Percentiles rank a stretch among this genome's conserved stretches.
phyloP scores from a whole-genome alignment of 2,329 filamentous ascomycete genomes.

The Aspergillus luchuensis region DNA sequence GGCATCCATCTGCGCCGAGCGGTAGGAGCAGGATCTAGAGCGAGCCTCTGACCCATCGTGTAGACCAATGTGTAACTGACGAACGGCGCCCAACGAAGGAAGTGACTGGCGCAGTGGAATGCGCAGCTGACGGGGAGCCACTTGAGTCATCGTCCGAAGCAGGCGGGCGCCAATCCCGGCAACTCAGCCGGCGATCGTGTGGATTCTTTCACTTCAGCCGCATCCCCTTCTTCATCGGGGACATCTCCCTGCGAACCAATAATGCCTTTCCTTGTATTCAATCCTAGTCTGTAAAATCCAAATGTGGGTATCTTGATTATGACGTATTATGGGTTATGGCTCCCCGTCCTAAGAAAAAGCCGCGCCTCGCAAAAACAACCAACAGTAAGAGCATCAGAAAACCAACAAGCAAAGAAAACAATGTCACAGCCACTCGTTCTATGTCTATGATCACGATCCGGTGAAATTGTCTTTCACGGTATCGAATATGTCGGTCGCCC shows the following conservation, averaged over 20 bases:
- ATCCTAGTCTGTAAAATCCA: neutral
- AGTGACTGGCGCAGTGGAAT: neutral
- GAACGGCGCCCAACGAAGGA: neutral
- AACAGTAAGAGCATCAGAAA: neutral
- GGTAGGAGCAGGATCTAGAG: neutral
- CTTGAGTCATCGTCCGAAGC: neutral
- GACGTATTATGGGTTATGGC: neutral
- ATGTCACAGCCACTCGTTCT: neutral
- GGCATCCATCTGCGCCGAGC: neutral
- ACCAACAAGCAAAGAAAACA: neutral
- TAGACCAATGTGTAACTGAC: neutral
- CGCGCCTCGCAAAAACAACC: neutral
- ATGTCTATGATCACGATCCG: constrained; percentile 9
- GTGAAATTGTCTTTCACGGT: constrained; percentile 32
- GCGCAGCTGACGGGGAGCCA: neutral
- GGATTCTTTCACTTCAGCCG: neutral
- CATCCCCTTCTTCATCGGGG: neutral
- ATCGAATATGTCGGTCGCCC: constrained; percentile 37
- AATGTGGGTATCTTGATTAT: constrained; percentile 1
- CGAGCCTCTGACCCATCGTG: neutral
- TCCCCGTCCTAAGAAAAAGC: neutral
- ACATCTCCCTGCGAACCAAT: neutral
- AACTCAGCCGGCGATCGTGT: neutral
- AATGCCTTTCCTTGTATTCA: neutral
- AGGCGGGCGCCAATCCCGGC: neutral